Base-by-base conservation (phyloP, 108 stramenopile genomes). In the Discostella stelligeroides region DNA sequence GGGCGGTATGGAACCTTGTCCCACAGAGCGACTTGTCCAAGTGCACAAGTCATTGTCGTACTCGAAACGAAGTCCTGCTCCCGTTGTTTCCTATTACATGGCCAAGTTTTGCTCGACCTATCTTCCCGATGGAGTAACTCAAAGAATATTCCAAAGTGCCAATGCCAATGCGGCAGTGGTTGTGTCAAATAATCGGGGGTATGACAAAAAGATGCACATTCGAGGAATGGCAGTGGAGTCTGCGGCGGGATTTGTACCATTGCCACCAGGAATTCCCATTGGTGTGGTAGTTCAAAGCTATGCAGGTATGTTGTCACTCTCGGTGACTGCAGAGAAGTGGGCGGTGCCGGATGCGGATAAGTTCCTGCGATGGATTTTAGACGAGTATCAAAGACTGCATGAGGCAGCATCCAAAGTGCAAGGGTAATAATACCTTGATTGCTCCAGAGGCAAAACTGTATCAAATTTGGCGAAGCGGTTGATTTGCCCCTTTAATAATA, bases 341-440 rank as follows among this genome's bases (percentile, higher is more conserved):
- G 91, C 91, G 2, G 90, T 95, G 0, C 94, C 94, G 18, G 90
- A 95, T 71, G 87, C 86, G 13, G 91, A 95, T 62, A 75, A 66
- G 43, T 95, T 95, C 68, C 60, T 95, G 56, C 38, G 60, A 0
- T 95, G 90, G 90, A 70, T 85, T 11, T 49, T 89, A 60, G 91
- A 95, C 21, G 94, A 95, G 47, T 92, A 92, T 45, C 62, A 79
- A 28, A 43, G 48, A 17, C 68, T 94, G 11, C 51, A 68, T 17
- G 45, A 74, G 13, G 75, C 69, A 57, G 73, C 80, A 38, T 40
- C 56, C 5, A 63, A 76, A 37, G 53, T 65, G 69, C 54, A 69
- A 17, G 34, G 40, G 30, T n/a, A 70, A 58, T 2, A n/a, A 7
- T 29, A 30, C 25, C 23, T 21, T 56, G 5, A 30, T 24, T 34